phyloP scores from a whole-genome alignment of 805 yeast species.

The Barnettozyma sucrosica region DNA sequence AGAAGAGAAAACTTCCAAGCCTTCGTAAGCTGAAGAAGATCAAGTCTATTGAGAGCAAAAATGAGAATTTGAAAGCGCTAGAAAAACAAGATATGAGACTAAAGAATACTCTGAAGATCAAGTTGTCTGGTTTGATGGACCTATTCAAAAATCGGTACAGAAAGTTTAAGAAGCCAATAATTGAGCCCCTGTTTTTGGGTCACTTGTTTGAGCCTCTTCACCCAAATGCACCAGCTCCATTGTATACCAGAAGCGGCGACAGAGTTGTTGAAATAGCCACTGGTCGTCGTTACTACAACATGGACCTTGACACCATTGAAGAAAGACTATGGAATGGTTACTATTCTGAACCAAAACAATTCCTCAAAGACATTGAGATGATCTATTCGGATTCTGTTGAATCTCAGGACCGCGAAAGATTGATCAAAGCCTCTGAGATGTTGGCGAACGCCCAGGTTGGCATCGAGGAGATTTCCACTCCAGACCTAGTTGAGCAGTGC shows the following conservation, averaged over 20 bases:
- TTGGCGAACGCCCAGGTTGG: conserved; percentile 94
- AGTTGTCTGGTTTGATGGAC: conserved; percentile 84
- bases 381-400: conserved; percentile 74
- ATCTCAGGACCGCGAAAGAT: conserved; percentile 77
- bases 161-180: conserved; percentile 82
- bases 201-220: conserved; percentile 69
- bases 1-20: conserved; percentile 27
- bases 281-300: conserved; percentile 69
- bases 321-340: conserved; percentile 96
- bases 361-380: conserved; percentile 75
- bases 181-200: conserved; percentile 67
- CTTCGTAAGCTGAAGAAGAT: conserved; percentile 36
- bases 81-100: conserved; percentile 69
- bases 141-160: conserved; percentile 81
- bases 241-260: conserved; percentile 51
- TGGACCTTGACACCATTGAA: conserved; percentile 91
- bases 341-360: conserved; percentile 89
- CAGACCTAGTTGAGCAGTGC: conserved; percentile 73
- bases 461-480: conserved; percentile 76
- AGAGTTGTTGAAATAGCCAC: conserved; percentile 79
- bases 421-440: conserved; percentile 86
- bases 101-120: conserved; percentile 79
- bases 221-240: conserved; percentile 29
- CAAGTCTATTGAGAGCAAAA: conserved; percentile 30
- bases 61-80: conserved; percentile 35